These are phyloP conservation scores for Solanum ossicruentum DNA, from an alignment of 257 asterid species.

Conservation along the genomic window DNA sequence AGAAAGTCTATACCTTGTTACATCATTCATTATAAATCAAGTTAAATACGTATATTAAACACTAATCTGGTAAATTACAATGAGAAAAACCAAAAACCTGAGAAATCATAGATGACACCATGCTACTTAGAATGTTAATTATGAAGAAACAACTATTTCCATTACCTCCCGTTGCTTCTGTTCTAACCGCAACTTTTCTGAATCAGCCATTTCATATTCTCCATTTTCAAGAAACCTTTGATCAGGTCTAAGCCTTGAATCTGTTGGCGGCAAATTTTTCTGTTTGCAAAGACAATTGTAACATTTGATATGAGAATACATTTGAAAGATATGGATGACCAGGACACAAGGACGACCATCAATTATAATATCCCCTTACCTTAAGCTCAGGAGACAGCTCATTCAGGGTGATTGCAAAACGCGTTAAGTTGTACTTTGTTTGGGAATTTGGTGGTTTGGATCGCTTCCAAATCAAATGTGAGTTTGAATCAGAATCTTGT, in stretches of 20 bases:
- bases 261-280: conserved; percentile 17
- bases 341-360: not conserved
- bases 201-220: conserved; percentile 12
- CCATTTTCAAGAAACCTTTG: conserved; percentile 21
- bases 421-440: conserved; percentile 11
- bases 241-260: conserved; percentile 21
- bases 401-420: conserved; percentile 13
- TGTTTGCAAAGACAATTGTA: not conserved
- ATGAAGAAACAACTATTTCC: not conserved
- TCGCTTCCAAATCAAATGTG: conserved; percentile 14
- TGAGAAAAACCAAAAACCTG: not conserved
- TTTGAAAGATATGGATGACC: not conserved
- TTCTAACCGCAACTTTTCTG: conserved; percentile 15
- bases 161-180: conserved; percentile 16
- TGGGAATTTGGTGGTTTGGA: conserved; percentile 5
- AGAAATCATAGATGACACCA: not conserved
- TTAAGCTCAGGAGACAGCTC: conserved; percentile 11
- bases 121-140: not conserved
- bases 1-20: not conserved
- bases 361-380: not conserved
- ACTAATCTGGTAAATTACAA: not conserved
- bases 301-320: not conserved
- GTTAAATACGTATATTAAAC: not conserved
- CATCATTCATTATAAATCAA: not conserved
- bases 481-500: not conserved